Percentiles rank a stretch among this genome's conserved stretches.
Evolutionary conservation across 2,329 filamentous ascomycete species (phyloP).

Genomic region (Blastomyces silverae): DNA sequence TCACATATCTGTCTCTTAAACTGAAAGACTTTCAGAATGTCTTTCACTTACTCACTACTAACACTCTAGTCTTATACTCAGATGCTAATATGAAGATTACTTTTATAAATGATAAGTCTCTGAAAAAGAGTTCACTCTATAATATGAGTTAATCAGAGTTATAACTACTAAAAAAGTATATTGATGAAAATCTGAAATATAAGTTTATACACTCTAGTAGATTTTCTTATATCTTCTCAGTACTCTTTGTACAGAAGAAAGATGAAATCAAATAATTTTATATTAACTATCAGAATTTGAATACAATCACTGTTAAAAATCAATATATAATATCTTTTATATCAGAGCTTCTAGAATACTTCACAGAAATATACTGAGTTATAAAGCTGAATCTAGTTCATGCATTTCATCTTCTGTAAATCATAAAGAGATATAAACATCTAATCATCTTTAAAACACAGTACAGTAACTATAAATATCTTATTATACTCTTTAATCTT

Average conservation of each 20-base stretch:
- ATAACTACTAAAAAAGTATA: slow-evolving; percentile 20
- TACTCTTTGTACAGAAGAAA: too few species aligned
- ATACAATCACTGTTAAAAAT: too few species aligned
- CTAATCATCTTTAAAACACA: slow-evolving; percentile 18
- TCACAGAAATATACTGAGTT: slow-evolving; percentile 20
- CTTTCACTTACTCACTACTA: not conserved
- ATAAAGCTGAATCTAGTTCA: slow-evolving; percentile 25
- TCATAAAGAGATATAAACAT: slow-evolving; percentile 23
- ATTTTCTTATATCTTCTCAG: too few species aligned
- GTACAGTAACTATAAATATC: slow-evolving; percentile 19
- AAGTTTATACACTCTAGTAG: too few species aligned
- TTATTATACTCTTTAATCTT: slow-evolving; percentile 18
- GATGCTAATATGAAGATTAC: slow-evolving; percentile 23
- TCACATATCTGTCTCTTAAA: not conserved
- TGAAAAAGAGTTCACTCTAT: slow-evolving; percentile 20
- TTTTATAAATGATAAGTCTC: slow-evolving; percentile 16
- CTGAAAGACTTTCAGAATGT: not conserved
- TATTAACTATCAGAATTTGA: too few species aligned
- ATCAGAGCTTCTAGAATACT: slow-evolving; percentile 11
- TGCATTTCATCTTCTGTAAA: slow-evolving; percentile 25
- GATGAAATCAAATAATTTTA: too few species aligned
- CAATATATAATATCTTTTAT: too few species aligned
- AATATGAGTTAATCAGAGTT: slow-evolving; percentile 20
- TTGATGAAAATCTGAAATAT: too few species aligned
- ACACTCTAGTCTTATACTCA: slow-evolving; percentile 18